A percentile compares a stretch with the other conserved stretches of the same genome.
Conservation (phyloP, 768 basidiomycete genomes). For the Dioszegia hungarica region DNA sequence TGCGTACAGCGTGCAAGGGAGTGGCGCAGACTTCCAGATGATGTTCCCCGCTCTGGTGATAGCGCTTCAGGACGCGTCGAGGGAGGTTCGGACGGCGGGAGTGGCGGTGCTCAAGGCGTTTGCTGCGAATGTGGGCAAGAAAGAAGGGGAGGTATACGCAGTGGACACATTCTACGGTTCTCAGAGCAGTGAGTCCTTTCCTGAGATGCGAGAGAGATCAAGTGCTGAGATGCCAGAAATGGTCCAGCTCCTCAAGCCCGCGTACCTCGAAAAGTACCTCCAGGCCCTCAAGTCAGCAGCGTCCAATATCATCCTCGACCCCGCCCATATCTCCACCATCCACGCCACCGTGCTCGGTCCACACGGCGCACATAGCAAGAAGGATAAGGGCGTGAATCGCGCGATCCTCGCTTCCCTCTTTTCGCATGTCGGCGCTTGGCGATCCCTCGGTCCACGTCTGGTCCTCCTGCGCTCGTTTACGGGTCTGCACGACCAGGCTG, state of each 20-base stretch:
- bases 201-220: not conserved
- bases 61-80: slow-evolving; percentile 32
- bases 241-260: slow-evolving; percentile 36
- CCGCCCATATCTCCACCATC: slow-evolving; percentile 49
- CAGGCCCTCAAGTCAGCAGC: slow-evolving; percentile 70
- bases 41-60: slow-evolving; percentile 46
- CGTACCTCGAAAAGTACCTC: slow-evolving; percentile 57
- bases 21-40: slow-evolving; percentile 49
- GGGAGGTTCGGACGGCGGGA: slow-evolving; percentile 42
- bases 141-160: slow-evolving; percentile 36
- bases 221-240: slow-evolving; percentile 6
- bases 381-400: slow-evolving; percentile 12
- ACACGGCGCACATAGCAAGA: slow-evolving; percentile 37
- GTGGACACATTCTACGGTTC: slow-evolving; percentile 47
- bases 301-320: slow-evolving; percentile 59
- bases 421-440: slow-evolving; percentile 68
- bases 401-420: slow-evolving; percentile 69
- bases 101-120: slow-evolving; percentile 33
- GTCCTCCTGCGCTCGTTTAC: slow-evolving; percentile 56
- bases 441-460: slow-evolving; percentile 54
- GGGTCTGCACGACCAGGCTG: slow-evolving; percentile 55
- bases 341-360: slow-evolving; percentile 58
- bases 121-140: not conserved
- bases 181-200: slow-evolving; percentile 22
- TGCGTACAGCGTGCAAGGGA: slow-evolving; percentile 58